Base-by-base conservation (phyloP, 208 protist genomes). In the Borovskyia barvae region DNA sequence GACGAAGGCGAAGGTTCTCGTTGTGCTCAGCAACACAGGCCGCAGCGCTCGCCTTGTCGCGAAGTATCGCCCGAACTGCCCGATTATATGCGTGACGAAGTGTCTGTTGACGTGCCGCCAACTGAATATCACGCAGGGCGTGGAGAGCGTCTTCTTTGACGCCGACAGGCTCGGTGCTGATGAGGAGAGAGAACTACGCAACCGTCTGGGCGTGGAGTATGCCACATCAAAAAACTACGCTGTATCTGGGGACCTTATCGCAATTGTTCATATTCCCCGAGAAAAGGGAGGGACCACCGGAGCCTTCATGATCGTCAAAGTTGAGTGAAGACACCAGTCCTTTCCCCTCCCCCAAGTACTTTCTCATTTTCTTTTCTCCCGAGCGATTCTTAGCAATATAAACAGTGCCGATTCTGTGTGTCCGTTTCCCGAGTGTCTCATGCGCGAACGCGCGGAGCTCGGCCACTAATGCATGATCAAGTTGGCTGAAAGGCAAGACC, bases 1-100 rank as follows among this genome's bases (percentile, higher is more conserved):
- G 57, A 72, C 92, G 17, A 63, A 91, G 25, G 92, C 87, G 19
- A 86, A 81, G 51, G 75, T 87, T 3, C 87, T 99, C 49, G 65
- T 99, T 25, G 82, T 91, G 17, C 79, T 98, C 35, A 97, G 89
- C 48, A 94, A 97, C 66, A 87, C 79, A 20, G 90, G 96, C 53
- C 74, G 82, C 14, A 97, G 96, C 33, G 95, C 97, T 3, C 78
- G 95, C 35, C 80, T 98, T 6, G 78, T 99, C n/a, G 83, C 95
- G 56, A 98, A 99, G 83, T 99, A 98, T 70, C 85, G 95, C 22
- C 97, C 98, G 19, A 68, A 75, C 46, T 96, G 90, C 64, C 97
- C 95, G 25, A 90, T 98, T 30, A 65, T 99, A 33, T 92, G 84
- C 32, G 88, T 98, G 19, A 97, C 95, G 24, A 88, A 78, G 33